These are phyloP conservation scores for Verticillium albo-atrum DNA, from an alignment of 2,329 filamentous ascomycete genomes.

Conservation along the genomic window DNA sequence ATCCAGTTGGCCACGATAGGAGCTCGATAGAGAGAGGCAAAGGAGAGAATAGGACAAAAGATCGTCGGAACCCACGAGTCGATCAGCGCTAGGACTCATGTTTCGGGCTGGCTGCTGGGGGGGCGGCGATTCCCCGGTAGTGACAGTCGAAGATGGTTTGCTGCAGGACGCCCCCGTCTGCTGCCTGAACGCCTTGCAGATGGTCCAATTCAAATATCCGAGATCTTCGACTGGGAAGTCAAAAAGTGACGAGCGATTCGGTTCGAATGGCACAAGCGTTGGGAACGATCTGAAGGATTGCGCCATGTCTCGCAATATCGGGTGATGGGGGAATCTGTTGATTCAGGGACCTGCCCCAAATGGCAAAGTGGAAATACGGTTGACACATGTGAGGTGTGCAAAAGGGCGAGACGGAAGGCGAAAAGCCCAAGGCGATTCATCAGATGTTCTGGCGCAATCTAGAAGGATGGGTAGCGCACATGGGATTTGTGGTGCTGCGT, in stretches of 20 bases:
- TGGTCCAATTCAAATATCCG: not conserved
- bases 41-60: not conserved
- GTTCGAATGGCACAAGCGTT: not conserved
- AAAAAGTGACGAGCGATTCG: not conserved
- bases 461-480: not conserved
- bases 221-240: not conserved
- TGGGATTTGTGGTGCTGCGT: too few relatives aligned
- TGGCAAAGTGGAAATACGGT: not conserved
- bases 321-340: not conserved
- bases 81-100: not conserved
- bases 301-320: conserved; percentile 1
- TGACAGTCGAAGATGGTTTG: not conserved
- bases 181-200: not conserved
- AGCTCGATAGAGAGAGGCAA: not conserved
- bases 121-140: not conserved
- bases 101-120: not conserved
- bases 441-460: not conserved
- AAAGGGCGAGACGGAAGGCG: too few relatives aligned
- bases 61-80: not conserved
- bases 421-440: not conserved
- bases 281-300: not conserved
- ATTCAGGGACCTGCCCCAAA: not conserved
- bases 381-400: not conserved
- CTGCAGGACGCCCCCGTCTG: not conserved
- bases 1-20: not conserved